Evolutionary conservation across 1,284 basidiomycete genomes (phyloP).

Genomic region (Flammula alnicola): DNA sequence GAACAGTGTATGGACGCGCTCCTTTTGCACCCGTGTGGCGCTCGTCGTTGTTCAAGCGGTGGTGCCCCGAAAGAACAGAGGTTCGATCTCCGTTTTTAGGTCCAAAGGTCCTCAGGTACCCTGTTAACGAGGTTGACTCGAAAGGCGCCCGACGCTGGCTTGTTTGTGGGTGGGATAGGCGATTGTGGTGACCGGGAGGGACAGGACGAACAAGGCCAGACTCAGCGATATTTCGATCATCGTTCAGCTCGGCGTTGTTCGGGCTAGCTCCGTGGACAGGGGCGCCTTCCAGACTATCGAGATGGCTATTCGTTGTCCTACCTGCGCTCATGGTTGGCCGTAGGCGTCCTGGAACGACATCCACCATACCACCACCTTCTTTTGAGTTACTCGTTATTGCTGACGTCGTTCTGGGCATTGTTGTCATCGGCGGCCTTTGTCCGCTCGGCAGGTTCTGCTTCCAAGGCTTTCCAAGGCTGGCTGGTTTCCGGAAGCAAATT

Average conservation of each 20-base stretch:
- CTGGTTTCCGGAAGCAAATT: no score
- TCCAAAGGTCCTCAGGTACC: conserved; percentile 8
- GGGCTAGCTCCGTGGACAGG: conserved; percentile 12
- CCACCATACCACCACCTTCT: no score
- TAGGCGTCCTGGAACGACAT: background rate
- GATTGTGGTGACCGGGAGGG: conserved; percentile 1
- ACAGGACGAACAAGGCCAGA: conserved; percentile 5
- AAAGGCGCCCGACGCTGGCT: background rate
- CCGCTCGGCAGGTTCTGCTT: no score
- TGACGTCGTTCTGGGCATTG: no score
- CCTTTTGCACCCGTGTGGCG: conserved; percentile 2
- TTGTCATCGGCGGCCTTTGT: no score
- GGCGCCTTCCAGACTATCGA: conserved; percentile 1
- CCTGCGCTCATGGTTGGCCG: background rate
- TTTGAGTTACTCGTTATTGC: no score
- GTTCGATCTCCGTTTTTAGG: background rate
- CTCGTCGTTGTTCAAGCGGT: no score
- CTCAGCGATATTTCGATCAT: conserved; percentile 13
- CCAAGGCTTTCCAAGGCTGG: no score
- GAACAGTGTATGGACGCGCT: background rate
- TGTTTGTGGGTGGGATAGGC: conserved; percentile 8
- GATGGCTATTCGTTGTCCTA: background rate
- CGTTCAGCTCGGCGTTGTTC: conserved; percentile 17
- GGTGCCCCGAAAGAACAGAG: background rate
- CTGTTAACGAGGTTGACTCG: background rate